These are phyloP conservation scores for Alternaria novae-zelandiae DNA, from an alignment of 2,329 filamentous ascomycete species.

Conservation along the genomic window DNA sequence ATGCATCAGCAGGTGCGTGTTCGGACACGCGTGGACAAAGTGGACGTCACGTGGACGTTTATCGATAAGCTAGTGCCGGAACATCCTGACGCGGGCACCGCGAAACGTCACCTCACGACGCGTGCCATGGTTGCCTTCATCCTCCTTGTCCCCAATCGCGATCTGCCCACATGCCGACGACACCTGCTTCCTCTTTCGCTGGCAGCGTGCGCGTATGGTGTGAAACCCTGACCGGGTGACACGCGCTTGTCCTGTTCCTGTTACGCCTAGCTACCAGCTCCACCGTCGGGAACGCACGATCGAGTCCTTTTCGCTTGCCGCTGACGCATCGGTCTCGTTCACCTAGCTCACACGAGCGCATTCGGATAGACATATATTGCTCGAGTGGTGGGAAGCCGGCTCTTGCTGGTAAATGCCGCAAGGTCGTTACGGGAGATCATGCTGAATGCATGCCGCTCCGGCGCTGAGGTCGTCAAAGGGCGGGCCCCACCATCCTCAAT, in stretches of 20 bases:
- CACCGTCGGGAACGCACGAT: background rate
- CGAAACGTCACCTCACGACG: constrained; percentile 10
- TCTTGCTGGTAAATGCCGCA: background rate
- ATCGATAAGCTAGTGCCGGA: constrained; percentile 15
- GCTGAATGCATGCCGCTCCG: background rate
- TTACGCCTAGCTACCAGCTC: background rate
- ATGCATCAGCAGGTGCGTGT: background rate
- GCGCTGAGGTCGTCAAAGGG: background rate
- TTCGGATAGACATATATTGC: background rate
- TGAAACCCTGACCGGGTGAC: background rate
- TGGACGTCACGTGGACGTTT: background rate
- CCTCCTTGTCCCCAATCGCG: background rate
- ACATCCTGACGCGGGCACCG: background rate
- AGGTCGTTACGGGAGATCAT: background rate
- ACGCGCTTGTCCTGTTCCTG: background rate
- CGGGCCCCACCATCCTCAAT: background rate
- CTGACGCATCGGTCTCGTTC: background rate
- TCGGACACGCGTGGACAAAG: background rate
- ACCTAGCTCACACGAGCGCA: background rate
- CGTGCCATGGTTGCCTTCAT: constrained; percentile 6
- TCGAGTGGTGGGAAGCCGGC: background rate
- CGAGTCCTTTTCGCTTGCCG: background rate
- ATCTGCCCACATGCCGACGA: background rate
- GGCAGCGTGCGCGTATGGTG: background rate
- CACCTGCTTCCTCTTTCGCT: background rate